Conservation (phyloP, 495 filamentous ascomycete genomes). For the Neurospora sp. region DNA sequence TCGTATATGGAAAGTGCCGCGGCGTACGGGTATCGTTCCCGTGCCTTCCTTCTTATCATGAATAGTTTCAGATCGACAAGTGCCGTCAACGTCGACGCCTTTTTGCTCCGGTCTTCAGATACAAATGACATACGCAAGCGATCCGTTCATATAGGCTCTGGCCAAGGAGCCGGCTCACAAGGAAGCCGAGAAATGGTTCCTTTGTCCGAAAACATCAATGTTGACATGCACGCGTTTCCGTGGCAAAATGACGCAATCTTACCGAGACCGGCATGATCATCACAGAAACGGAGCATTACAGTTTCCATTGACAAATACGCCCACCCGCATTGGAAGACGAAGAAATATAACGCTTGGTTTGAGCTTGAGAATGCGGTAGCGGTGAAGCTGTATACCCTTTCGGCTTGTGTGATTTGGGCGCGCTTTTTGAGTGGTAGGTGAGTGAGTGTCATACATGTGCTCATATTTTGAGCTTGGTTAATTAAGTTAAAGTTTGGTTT, state of each 20-base stretch:
- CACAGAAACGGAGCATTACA: background rate
- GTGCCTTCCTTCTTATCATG: background rate
- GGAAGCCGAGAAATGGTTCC: background rate
- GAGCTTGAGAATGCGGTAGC: background rate
- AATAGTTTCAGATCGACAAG: background rate
- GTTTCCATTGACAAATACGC: background rate
- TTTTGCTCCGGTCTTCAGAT: background rate
- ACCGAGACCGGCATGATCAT: background rate
- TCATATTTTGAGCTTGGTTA: background rate
- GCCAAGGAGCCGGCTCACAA: background rate
- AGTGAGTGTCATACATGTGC: background rate
- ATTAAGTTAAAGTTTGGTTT: background rate
- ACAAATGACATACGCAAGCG: background rate
- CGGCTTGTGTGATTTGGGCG: background rate
- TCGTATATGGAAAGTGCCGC: background rate
- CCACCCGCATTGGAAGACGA: background rate
- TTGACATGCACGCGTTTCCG: background rate
- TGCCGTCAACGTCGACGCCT: background rate
- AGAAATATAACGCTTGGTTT: too few species aligned
- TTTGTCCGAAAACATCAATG: background rate
- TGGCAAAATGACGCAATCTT: background rate
- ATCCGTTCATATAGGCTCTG: background rate
- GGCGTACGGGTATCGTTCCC: background rate
- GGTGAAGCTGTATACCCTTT: background rate
- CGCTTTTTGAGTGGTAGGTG: background rate